Evolutionary conservation across 1,284 basidiomycete genomes (phyloP).

Genomic region (Mycena sp.): DNA sequence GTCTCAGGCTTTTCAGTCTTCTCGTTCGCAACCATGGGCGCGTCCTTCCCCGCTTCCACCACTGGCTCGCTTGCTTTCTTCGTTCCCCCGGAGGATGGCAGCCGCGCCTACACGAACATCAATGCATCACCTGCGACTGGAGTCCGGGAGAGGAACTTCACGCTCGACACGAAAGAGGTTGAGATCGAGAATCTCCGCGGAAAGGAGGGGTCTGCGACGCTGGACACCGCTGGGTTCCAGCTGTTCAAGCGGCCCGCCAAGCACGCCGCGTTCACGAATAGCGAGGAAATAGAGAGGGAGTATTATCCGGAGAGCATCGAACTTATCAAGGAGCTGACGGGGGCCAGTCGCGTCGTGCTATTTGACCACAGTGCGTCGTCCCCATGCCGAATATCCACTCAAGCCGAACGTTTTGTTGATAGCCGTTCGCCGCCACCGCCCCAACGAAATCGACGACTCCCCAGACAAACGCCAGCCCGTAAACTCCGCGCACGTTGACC

Average conservation of each 20-base stretch:
- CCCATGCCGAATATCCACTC: too few relatives aligned
- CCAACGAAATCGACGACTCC: conserved; percentile 46
- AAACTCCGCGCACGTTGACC: conserved; percentile 60
- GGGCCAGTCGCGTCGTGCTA: conserved; percentile 64
- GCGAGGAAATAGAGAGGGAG: conserved; percentile 57
- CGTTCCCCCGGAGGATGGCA: conserved; percentile 23
- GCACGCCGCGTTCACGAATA: conserved; percentile 55
- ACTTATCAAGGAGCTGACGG: conserved; percentile 67
- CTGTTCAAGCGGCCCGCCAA: conserved; percentile 52
- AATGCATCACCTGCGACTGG: conserved; percentile 12
- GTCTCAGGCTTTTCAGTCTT: too few relatives aligned
- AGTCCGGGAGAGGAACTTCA: conserved; percentile 14
- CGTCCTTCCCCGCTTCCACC: not conserved
- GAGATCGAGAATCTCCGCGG: conserved; percentile 67
- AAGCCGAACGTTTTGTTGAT: not conserved
- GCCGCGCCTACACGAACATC: conserved; percentile 21
- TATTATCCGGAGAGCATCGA: conserved; percentile 71
- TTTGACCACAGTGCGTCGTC: conserved; percentile 70
- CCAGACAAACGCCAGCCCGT: conserved; percentile 60
- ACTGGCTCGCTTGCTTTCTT: conserved; percentile 19
- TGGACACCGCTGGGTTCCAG: conserved; percentile 69
- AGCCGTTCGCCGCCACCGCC: conserved; percentile 52
- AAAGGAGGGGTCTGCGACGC: conserved; percentile 54
- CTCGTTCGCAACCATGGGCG: not conserved
- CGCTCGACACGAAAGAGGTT: conserved; percentile 35